A percentile compares a stretch with the other conserved stretches of the same genome.
These are phyloP conservation scores for Gamarada debralockiae DNA, from an alignment of 495 filamentous ascomycete genomes.

Conservation along the genomic window DNA sequence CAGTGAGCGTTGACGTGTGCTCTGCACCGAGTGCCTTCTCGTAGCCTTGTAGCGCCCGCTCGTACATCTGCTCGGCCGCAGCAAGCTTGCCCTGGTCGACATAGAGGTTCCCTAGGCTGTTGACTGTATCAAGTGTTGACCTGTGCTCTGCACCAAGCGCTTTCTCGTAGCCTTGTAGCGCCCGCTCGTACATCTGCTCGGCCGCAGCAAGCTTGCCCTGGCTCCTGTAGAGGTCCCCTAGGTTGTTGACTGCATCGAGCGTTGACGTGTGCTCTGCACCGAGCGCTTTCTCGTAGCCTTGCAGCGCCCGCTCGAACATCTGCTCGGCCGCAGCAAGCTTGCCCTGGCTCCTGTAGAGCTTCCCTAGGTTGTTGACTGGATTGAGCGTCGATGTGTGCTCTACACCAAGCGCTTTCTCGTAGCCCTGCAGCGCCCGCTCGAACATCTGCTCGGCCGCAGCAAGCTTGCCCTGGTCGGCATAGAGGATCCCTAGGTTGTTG, in stretches of 20 bases:
- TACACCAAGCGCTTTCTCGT: conserved; percentile 31
- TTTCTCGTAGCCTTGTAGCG: conserved; percentile 32
- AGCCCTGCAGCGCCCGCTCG: conserved; percentile 27
- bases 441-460: conserved; percentile 31
- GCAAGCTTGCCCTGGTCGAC: too few relatives aligned
- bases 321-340: conserved; percentile 24
- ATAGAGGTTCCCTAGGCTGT: too few relatives aligned
- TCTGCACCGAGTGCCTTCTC: too few relatives aligned
- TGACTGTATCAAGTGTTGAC: conserved; percentile 30
- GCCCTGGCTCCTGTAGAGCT: conserved; percentile 24
- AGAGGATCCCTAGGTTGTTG: too few relatives aligned
- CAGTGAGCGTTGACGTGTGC: too few relatives aligned
- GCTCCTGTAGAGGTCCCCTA: conserved; percentile 2
- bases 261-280: conserved; percentile 35
- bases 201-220: conserved; percentile 12
- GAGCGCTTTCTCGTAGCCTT: conserved; percentile 32
- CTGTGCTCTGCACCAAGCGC: conserved; percentile 32
- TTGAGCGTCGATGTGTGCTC: conserved; percentile 33
- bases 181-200: conserved; percentile 30
- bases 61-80: too few relatives aligned
- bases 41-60: too few relatives aligned
- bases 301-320: conserved; percentile 29
- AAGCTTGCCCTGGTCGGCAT: too few relatives aligned
- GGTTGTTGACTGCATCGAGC: conserved; percentile 24
- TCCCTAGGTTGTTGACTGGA: conserved; percentile 22